Conservation (phyloP, 768 basidiomycete species). For the Steccherinum ochraceum region DNA sequence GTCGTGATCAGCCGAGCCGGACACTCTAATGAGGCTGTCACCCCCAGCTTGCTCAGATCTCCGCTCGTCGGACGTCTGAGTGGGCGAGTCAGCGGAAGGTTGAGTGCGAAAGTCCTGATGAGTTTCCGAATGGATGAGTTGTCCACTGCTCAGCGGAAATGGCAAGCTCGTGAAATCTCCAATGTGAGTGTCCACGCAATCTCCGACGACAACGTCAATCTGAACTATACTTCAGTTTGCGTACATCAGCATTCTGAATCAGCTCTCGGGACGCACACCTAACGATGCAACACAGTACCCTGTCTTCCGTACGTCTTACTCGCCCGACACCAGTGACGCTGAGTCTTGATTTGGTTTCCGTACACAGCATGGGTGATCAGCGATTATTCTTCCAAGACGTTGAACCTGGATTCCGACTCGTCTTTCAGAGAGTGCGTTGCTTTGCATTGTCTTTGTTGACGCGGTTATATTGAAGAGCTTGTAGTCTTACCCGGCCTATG, state of each 20-base stretch:
- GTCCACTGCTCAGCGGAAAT: conserved; percentile 66
- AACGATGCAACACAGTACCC: conserved; percentile 95
- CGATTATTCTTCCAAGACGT: conserved; percentile 68
- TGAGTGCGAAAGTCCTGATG: conserved; percentile 35
- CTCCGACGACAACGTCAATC: background rate
- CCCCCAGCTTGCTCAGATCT: conserved; percentile 47
- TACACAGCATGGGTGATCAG: conserved; percentile 77
- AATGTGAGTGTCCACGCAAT: conserved; percentile 48
- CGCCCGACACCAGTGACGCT: background rate
- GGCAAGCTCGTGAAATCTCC: conserved; percentile 89
- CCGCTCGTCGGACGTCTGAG: conserved; percentile 48
- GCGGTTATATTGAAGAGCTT: conserved; percentile 1
- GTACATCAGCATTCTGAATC: conserved; percentile 84
- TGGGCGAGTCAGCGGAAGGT: conserved; percentile 24
- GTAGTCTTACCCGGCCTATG: conserved; percentile 82
- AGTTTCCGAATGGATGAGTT: conserved; percentile 56
- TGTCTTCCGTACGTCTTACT: conserved; percentile 61
- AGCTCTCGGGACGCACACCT: conserved; percentile 87
- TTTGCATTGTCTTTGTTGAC: background rate
- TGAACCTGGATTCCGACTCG: conserved; percentile 57
- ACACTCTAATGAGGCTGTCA: conserved; percentile 27
- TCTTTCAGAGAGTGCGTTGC: conserved; percentile 67
- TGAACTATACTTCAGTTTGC: conserved; percentile 52
- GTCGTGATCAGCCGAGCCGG: conserved; percentile 30
- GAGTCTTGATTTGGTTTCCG: background rate